Base-by-base conservation (phyloP, 192 early-diverging fungal genomes). In the Endogone sp. region DNA sequence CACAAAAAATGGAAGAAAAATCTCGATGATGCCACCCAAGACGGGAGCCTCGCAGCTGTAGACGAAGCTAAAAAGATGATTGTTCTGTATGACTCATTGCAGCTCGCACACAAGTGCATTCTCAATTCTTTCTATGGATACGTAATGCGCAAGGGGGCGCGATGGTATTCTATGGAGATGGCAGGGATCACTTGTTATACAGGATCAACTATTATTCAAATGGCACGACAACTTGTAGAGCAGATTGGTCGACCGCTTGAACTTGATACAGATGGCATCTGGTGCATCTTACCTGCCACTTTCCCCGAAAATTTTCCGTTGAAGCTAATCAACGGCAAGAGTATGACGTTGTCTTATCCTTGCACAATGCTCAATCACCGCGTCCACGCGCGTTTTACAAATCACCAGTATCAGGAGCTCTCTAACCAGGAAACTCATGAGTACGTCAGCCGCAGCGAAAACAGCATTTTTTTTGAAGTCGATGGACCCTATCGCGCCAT, bases 111-210 rank as follows among this genome's bases (percentile, higher is more conserved):
- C 85, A 99, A 99, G 84, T 96, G 92, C 77, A 91, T 93, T 79
- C 78, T 91, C 27, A 91, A 93, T 75, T 98, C 96, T 11, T 99
- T 98, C 76, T 99, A 99, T 70, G 97, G 97, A 22, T 99, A 99
- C 77, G 97, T 99, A 13, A 99, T 98, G 98, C 81, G 96, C 66
- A 99, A 96, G 82, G 96, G 95, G 4, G 93, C 96, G 2, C 88
- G 98, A 37, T 99, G 98, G 98, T 95, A 95, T 76, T 97, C 95
- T 9, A 90, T 99, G 83, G 95, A 97, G 79, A 99, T 99, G 98
- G 98, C 95, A 0, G 98, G 98, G 23, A 94, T 99, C 26, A 96
- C 98, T 56, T 99, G 98, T 78, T 70, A 95, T 65, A 99, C 96
- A 3, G 98, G 98, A 3, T 90, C 98, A 10, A 91, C 86, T 49